Base-by-base conservation (phyloP, 176 grass and related monocot species). In the Phoenix dactylifera region DNA sequence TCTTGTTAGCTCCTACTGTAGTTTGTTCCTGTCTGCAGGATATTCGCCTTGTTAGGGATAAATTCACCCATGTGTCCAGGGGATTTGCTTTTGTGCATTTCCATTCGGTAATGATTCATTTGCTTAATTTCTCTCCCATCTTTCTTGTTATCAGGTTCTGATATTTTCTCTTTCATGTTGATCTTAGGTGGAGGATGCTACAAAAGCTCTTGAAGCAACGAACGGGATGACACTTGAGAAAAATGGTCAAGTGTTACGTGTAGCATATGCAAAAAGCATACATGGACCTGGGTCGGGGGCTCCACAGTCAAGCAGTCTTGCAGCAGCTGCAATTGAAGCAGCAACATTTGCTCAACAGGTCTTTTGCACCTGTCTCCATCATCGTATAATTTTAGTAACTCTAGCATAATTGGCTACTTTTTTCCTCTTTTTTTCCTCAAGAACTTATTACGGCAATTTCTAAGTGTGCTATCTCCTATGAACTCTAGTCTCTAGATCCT, bases 281-380 rank as follows among this genome's bases (percentile, higher is more conserved):
- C 94, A 89, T 76, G 94, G 88, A 65, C 84, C 93, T 54, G 70
- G 52, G 54, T 83, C 83, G 5, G 79, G 79, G 59, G 73, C 78
- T 75, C 71, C 76, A 17, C 87, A 85, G 66, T 98, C 94, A 28
- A 98, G 80, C 44, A 89, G 71, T 51, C 88, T 98, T 71, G 94
- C 94, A 5, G 85, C 79, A 83, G 94, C 88, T 83, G 94, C 94
- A 44, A 93, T 98, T 71, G 94, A 98, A 79, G 94, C 94, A 59
- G 94, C 94, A 56, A 85, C 94, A 73, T 98, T 98, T 92, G 82
- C 94, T 64, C 94, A 98, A 74, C 94, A 98, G 84, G 94, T 89
- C 30, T 18, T 58, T 77, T 56, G 0, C 64, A 49, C 54, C 50
- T 50, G 52, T 57, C 67, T 29, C 6, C 4, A 29, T 29, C 28